A percentile compares a stretch with the other conserved stretches of the same genome.
Conservation (phyloP, 169 alveolate genomes). For the Plasmodium adleri region DNA sequence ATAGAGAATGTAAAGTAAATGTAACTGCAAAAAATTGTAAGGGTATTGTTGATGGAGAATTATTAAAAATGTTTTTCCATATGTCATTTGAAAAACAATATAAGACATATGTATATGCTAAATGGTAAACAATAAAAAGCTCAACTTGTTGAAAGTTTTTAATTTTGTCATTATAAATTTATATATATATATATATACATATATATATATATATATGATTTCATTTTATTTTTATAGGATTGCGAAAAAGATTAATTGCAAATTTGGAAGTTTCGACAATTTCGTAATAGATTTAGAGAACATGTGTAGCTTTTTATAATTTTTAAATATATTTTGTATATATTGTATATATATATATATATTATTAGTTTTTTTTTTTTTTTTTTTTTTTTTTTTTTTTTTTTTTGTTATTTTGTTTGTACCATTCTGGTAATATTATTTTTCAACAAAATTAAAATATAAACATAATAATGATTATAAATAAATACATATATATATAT, state of each 20-base stretch:
- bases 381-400: slow-evolving; percentile 5
- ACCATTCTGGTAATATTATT: too few relatives aligned
- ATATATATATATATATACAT: neutral
- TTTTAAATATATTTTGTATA: neutral
- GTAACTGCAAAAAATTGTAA: slow-evolving; percentile 25
- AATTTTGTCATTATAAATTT: neutral
- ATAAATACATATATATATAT: too few relatives aligned
- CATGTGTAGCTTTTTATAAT: slow-evolving; percentile 43
- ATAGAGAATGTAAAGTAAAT: slow-evolving; percentile 32
- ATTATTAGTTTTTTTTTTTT: slow-evolving; percentile 7
- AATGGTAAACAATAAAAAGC: slow-evolving; percentile 12
- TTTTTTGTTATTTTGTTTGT: neutral
- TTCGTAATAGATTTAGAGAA: slow-evolving; percentile 54
- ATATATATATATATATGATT: neutral
- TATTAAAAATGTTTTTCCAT: slow-evolving; percentile 53
- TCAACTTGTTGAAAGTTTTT: neutral
- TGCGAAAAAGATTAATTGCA: slow-evolving; percentile 54
- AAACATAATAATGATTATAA: too few relatives aligned
- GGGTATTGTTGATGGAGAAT: slow-evolving; percentile 62
- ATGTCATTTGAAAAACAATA: slow-evolving; percentile 60
- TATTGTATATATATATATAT: neutral
- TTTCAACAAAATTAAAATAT: too few relatives aligned
- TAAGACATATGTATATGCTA: slow-evolving; percentile 46
- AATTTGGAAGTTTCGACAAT: slow-evolving; percentile 61
- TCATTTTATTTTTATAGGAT: slow-evolving; percentile 24